Base-by-base conservation (phyloP, 148 eudicot genomes). In the Nepenthes mirabilis region DNA sequence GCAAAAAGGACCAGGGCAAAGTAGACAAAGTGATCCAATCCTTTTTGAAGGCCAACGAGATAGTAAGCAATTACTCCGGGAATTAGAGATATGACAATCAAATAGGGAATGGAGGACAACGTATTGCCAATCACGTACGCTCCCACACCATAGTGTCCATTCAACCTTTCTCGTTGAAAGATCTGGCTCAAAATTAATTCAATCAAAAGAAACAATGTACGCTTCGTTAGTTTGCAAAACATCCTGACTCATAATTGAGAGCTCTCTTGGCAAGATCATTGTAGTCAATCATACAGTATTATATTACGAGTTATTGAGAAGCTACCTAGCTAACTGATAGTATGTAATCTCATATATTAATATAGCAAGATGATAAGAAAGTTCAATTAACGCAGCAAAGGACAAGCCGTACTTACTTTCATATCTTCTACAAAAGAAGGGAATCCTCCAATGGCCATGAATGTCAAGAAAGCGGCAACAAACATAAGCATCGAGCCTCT, bases 401-500 rank as follows among this genome's bases (percentile, higher is more conserved):
- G 2, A 34, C 1, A 36, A n/a, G 8, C 11, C 57, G 75, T 80
- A 69, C 75, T 86, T 23, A 23, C 23, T 23, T 23, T 23, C 23
- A 23, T 23, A 23, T 23, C 23, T 23, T 23, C 23, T 23, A 81
- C 89, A 65, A 83, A 86, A 3, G 95, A 87, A 57, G 91, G 91
- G 59, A 87, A 87, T 33, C 91, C 95, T 37, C 95, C 86, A 12
- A 87, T 81, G 1, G 95, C 59, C 95, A 84, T 84, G 58, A 87
- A 82, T 5, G 90, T 77, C 51, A 87, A 40, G 68, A 76, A 80
- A 2, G 74, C 36, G 23, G 67, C 66, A 1, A 82, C 69, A 53
- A 74, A 82, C 67, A 72, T 52, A 14, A 82, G 72, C 75, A 84
- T 43, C 2, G 79, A 45, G 3, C 74, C 76, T 68, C 82, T 80